Evolutionary conservation across 2,329 filamentous ascomycete species (phyloP).

Genomic region (Alternaria angustiovoidea): DNA sequence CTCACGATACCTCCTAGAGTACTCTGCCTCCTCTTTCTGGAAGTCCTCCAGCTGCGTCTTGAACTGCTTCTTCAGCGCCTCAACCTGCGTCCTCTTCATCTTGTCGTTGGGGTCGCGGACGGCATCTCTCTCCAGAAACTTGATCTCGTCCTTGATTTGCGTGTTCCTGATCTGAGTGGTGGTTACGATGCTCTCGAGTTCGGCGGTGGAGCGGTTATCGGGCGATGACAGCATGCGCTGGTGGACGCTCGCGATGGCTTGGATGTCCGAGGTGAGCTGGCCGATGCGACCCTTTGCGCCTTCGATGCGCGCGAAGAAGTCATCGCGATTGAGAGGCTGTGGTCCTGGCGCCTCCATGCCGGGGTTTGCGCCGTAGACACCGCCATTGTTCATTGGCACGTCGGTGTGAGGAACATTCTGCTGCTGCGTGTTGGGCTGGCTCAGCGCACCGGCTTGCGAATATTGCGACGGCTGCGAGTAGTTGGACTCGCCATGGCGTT

Average conservation of each 20-base stretch:
- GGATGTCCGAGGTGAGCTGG: constrained; percentile 70
- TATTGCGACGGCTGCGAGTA: constrained; percentile 52
- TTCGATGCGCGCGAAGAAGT: constrained; percentile 73
- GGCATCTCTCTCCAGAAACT: constrained; percentile 75
- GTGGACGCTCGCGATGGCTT: constrained; percentile 73
- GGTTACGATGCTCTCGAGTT: constrained; percentile 72
- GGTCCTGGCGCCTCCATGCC: constrained; percentile 64
- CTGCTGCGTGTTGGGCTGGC: constrained; percentile 38
- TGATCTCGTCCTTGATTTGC: constrained; percentile 81
- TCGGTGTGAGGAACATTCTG: constrained; percentile 27
- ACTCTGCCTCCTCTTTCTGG: constrained; percentile 74
- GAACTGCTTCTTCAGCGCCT: constrained; percentile 75
- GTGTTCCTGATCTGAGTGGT: constrained; percentile 66
- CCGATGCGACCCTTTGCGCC: constrained; percentile 73
- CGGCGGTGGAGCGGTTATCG: constrained; percentile 61
- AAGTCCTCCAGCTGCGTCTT: constrained; percentile 75
- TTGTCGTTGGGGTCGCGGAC: constrained; percentile 68
- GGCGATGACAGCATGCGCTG: constrained; percentile 74
- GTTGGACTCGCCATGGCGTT: constrained; percentile 46
- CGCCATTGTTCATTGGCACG: constrained; percentile 19
- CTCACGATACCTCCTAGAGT: constrained; percentile 75
- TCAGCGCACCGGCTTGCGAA: constrained; percentile 27
- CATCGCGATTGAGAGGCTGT: constrained; percentile 65
- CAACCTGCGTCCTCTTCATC: constrained; percentile 74
- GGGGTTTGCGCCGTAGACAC: constrained; percentile 8